phyloP scores from a whole-genome alignment of 768 basidiomycete species.

The Russula lepida region DNA sequence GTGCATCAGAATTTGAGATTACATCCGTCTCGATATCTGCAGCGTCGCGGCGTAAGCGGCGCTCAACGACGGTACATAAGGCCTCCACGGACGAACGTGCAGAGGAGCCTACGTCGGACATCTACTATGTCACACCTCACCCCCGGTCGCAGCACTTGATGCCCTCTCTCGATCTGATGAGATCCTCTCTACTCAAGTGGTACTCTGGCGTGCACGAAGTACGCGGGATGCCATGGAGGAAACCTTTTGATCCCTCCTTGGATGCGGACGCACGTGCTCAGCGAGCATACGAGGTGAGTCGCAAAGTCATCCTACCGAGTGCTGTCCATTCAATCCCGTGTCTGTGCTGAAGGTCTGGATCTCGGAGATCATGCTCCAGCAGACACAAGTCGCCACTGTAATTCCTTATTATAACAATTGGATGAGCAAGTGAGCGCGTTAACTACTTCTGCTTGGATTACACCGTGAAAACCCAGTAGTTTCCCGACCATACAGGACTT shows the following conservation, averaged over 20 bases:
- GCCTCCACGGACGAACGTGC: neutral
- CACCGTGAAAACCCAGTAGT: conserved; percentile 30
- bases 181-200: conserved; percentile 54
- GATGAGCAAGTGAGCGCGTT: conserved; percentile 59
- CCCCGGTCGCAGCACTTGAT: conserved; percentile 44
- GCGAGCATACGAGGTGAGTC: conserved; percentile 79
- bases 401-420: conserved; percentile 88
- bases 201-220: conserved; percentile 55
- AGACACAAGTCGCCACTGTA: conserved; percentile 90
- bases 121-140: conserved; percentile 25
- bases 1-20: conserved; percentile 9
- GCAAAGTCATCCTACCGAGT: neutral
- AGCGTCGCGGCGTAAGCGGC: neutral
- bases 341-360: conserved; percentile 60
- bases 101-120: neutral
- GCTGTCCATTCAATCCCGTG: neutral
- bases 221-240: conserved; percentile 91
- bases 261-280: conserved; percentile 59
- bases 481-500: conserved; percentile 78
- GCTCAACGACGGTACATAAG: neutral
- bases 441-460: neutral
- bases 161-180: conserved; percentile 33
- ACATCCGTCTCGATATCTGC: neutral
- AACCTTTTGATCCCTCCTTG: conserved; percentile 49
- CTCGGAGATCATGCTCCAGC: conserved; percentile 93